Base-by-base conservation (phyloP, 2,329 filamentous ascomycete species). In the Trichophyton rubrum region DNA sequence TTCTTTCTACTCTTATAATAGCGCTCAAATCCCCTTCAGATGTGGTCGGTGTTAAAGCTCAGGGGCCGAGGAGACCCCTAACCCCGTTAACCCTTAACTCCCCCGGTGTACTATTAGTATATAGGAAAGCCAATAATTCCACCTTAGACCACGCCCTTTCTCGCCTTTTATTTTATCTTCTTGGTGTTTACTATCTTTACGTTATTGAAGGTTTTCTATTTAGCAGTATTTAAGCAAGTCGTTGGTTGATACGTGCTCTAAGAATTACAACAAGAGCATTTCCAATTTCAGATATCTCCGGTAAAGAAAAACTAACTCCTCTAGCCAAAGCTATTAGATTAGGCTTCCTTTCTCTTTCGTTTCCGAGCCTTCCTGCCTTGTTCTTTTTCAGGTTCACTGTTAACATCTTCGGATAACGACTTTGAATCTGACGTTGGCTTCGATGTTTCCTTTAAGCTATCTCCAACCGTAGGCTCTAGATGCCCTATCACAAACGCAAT, bases 401-500 rank as follows among this genome's bases (percentile, higher is more conserved):
- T 17, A 4, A 24, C n/a, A 3, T 24, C n/a, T 9, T 17, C 8
- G 4, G 43, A 9, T 20, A 22, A 47, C 9, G 43, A 9, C 20
- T 24, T 20, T 47, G 20, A 8, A 22, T 15, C 20, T 7, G 17
- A 17, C 11, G 24, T 49, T 47, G 57, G 17, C 17, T 45, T 38
- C 30, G 57, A 45, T 24, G 57, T 17, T 24, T n/a, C 30, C 1
- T 59, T 33, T 15, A 20, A 38, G 15, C 17, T 30, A 13, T 11
- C 30, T 20, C 58, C 45, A 15, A 49, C 41, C 2, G 71, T 72
- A 1, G 67, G 51, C 20, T 65, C 67, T 56, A 73, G 62, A 65
- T 74, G 67, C 15, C 68, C 67, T n/a, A 74, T 56, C 57, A 75
- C 73, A 63, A 70, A 74, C 5, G 71, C 73, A 40, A 69, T 71